Evolutionary conservation across 225 moss, liverwort and hornwort species (phyloP), one percentile per base, ranked within the genome.

Genomic region (Polytrichum formosum): DNA sequence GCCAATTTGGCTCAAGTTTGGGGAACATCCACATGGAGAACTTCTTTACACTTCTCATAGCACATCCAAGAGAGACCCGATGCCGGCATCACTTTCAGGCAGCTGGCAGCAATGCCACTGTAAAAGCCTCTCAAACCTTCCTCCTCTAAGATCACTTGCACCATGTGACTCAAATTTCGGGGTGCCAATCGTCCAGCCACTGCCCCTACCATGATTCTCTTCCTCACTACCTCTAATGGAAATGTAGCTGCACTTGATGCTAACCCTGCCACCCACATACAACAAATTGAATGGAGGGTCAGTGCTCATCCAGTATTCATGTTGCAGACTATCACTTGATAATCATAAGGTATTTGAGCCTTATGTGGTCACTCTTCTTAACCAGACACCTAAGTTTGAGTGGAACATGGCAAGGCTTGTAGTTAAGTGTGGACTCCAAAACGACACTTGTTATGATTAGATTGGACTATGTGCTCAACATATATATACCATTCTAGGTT

Each of bases 31-130:
- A 79, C 79, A 70, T 83, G 64, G 29, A 79, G 33, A 46, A 76
- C 70, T 56, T 73, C 54, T 78, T 83, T 83, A 58, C 78, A 83
- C 59, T 76, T 79, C 76, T 83, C 83, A 73, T 83, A 83, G 61
- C 76, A 79, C 83, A 83, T 83, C 83, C 83, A 83, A 18, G 83
- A 83, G 18, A 83, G 73, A 26, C 83, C 83, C 25, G 83, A 83
- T 7, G 83, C 79, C 19, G 83, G 83, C 83, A 83, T 83, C 46
- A 83, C 83, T 76, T 83, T 83, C 63, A 83, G 76, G 70, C 79
- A 73, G 73, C 79, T 83, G 61, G 75, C 83, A 26, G 72, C 66
- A 30, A 83, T 70, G 21, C 83, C 83, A 18, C 68, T 63, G 25
- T 83, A 83, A 55, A 78, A 83, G 61, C 83, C 83, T 62, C 64